Base-by-base conservation (phyloP, 768 basidiomycete species). In the Mrakia gelida region DNA sequence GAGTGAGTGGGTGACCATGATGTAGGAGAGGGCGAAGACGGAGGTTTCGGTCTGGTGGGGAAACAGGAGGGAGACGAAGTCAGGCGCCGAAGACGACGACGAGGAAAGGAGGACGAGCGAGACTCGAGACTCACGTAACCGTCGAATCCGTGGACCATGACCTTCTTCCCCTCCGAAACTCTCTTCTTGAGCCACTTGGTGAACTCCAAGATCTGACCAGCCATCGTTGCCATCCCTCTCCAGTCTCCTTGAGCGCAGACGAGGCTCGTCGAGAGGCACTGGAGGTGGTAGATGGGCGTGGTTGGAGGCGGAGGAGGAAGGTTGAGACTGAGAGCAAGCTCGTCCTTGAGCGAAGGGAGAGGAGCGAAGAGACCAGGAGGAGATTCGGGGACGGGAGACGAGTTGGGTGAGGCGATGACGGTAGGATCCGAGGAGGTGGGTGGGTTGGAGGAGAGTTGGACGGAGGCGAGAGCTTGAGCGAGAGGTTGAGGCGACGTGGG, bases 1-100 rank as follows among this genome's bases (percentile, higher is more conserved):
- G 56, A 83, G 79, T 13, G 82, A 81, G 28, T 84, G 81, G 21
- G 82, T 80, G 61, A 82, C 89, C 95, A 98, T 98, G 80, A 97
- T 86, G 72, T 96, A 88, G 80, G 90, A 89, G 74, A 98, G 87
- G 30, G 94, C 95, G 73, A 94, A 90, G 9, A 95, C 90, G 34
- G 91, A 92, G 15, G 92, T 92, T 84, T 98, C 95, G 32, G 96
- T 98, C 86, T 96, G 94, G 71, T 93, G 2, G 28, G 41, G n/a
- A n/a, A 15, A 30, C 0, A 41, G 41, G 9, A 32, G 65, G 8
- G 49, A 7, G 21, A 2, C 16, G 18, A 52, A 2, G 49, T 68
- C 38, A 38, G 30, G 21, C 26, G 30, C 61, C 15, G 61, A 4
- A 13, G 28, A 45, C 18, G 18, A n/a, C 26, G 16, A 43, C 32